These are phyloP conservation scores for Mytilinidion resinicola DNA, from an alignment of 495 filamentous ascomycete species.

Conservation along the genomic window DNA sequence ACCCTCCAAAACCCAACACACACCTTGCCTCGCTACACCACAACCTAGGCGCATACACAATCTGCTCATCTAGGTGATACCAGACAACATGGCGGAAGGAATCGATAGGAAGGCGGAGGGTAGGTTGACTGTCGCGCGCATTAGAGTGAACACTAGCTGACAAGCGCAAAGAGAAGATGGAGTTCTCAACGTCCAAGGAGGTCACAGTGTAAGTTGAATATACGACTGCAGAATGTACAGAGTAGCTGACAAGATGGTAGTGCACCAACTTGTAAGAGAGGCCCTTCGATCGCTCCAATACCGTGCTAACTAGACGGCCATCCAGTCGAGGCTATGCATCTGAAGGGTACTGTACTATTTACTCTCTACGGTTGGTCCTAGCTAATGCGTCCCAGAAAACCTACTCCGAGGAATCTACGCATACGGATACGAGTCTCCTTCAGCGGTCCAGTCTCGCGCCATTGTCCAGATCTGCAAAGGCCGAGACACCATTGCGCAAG, in stretches of 20 bases:
- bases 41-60: too few species aligned
- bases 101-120: constrained; percentile 89
- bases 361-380: background rate
- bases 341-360: constrained; percentile 53
- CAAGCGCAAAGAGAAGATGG: constrained; percentile 68
- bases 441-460: constrained; percentile 91
- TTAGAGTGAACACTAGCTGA: background rate
- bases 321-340: constrained; percentile 60
- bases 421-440: constrained; percentile 96
- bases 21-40: too few species aligned
- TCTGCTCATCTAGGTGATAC: too few species aligned
- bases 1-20: too few species aligned
- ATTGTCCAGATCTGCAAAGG: constrained; percentile 99
- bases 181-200: constrained; percentile 97
- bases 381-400: constrained; percentile 45
- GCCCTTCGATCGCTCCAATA: background rate
- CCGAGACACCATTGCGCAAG: constrained; percentile 96
- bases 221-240: background rate
- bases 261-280: constrained; percentile 46
- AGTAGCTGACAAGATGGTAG: background rate
- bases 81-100: constrained; percentile 71
- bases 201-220: constrained; percentile 57
- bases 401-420: constrained; percentile 96
- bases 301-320: background rate
- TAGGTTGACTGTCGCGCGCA: constrained; percentile 25